phyloP scores from a whole-genome alignment of 2,329 filamentous ascomycete species.

The Epichloe sp. region DNA sequence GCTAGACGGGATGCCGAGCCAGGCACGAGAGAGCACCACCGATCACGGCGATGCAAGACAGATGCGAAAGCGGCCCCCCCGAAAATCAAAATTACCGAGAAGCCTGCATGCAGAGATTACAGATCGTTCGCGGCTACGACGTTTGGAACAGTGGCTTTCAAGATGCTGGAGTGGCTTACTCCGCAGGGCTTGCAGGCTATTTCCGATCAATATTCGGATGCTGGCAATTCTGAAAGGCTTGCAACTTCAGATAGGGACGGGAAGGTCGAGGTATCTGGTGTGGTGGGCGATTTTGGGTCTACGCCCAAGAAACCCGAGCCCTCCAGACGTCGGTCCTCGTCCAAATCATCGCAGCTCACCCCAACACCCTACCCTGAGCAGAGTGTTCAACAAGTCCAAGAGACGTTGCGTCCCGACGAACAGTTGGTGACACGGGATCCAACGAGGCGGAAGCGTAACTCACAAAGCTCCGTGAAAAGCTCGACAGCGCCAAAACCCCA shows the following conservation, averaged over 20 bases:
- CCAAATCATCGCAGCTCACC: not conserved
- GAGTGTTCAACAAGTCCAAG: not conserved
- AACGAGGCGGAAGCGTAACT: conserved; percentile 6
- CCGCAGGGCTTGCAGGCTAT: conserved; percentile 41
- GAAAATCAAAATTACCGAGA: conserved; percentile 30
- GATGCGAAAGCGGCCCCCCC: not conserved
- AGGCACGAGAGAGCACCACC: not conserved
- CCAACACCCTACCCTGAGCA: not conserved
- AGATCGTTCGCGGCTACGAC: conserved; percentile 49
- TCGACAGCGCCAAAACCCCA: conserved; percentile 16
- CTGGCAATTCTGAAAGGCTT: conserved; percentile 5
- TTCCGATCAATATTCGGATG: conserved; percentile 21
- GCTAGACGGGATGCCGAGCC: not conserved
- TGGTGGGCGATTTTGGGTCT: too few species aligned
- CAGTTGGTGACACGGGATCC: conserved; percentile 3
- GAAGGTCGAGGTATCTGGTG: not conserved
- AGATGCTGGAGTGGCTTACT: conserved; percentile 59
- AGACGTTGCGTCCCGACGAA: conserved; percentile 4
- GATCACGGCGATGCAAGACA: not conserved
- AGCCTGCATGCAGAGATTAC: conserved; percentile 39
- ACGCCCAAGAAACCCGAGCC: not conserved
- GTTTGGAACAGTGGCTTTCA: conserved; percentile 53
- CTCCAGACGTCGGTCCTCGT: not conserved
- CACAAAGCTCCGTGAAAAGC: conserved; percentile 11
- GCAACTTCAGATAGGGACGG: not conserved